A percentile compares a stretch with the other conserved stretches of the same genome.
Conservation (phyloP, 257 asterid species). For the Lycium barbarum region DNA sequence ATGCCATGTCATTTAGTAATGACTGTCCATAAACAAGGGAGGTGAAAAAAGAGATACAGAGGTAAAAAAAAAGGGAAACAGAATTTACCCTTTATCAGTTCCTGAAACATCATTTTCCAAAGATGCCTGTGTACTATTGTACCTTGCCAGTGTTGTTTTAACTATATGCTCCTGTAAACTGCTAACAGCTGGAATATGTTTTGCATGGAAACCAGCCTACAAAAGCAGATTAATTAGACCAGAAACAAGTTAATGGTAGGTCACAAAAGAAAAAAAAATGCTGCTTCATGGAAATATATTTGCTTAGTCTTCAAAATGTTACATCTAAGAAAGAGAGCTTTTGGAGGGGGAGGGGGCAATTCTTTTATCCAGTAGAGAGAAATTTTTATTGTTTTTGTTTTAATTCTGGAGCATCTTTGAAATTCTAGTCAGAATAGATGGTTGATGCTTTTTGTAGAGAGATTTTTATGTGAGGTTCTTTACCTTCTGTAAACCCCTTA, state of each 20-base stretch:
- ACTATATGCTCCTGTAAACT: slow-evolving; percentile 43
- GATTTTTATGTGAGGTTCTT: not conserved
- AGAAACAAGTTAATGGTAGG: not conserved
- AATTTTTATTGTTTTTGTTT: too few species aligned
- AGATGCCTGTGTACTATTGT: slow-evolving; percentile 57
- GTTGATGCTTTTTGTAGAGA: too few species aligned
- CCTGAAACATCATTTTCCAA: slow-evolving; percentile 51
- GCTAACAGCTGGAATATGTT: slow-evolving; percentile 39
- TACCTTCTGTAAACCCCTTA: not conserved
- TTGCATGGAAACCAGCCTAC: slow-evolving; percentile 50
- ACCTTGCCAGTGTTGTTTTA: slow-evolving; percentile 41
- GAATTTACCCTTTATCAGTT: slow-evolving; percentile 51
- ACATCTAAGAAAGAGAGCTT: not conserved
- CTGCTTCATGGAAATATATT: not conserved
- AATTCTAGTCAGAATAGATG: too few species aligned
- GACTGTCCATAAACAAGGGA: not conserved
- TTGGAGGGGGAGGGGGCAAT: too few species aligned
- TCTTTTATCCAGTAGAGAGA: not conserved
- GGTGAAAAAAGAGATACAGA: not conserved
- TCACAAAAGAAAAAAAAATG: not conserved
- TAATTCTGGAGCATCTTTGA: too few species aligned
- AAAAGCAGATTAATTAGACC: slow-evolving; percentile 24
- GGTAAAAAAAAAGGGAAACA: slow-evolving; percentile 7
- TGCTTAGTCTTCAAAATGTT: slow-evolving; percentile 1
- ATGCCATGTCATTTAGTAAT: not conserved